Evolutionary conservation across 805 yeast species (phyloP), one percentile per base, ranked within the genome.

Genomic region (Saccharomycopsis selenospora): DNA sequence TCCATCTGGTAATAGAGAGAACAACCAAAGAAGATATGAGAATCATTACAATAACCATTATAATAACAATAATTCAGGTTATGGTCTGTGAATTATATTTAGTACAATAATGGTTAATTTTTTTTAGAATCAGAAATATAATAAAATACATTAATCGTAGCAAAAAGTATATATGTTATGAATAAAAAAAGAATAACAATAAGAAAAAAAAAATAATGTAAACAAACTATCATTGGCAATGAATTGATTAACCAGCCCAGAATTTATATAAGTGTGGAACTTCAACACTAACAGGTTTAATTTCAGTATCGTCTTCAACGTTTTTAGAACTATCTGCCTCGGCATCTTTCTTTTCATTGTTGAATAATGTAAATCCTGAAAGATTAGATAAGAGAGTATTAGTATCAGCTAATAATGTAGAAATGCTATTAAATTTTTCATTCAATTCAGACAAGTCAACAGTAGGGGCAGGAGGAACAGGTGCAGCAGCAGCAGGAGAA

Each of bases 181-280:
- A 8, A 33, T 33, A 33, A 8, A 17, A 8, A 18, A 40, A 5
- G 22, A 13, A n/a, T 14, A 10, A 17, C 14, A 24, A 45, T 22
- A 36, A 45, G 10, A 36, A 29, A 20, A 38, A 18, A 14, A 36
- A 38, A 45, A 40, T 13, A 24, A 30, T 40, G 26, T 26, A 29
- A 26, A 46, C 7, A 13, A 18, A 27, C 27, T n/a, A n/a, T 25
- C 7, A 25, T 18, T 36, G 20, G 11, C 3, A n/a, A 38, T 13
- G 10, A 22, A 8, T 7, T 18, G 13, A 13, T 55, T 56, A 76
- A 42, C 82, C 84, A 41, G 81, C 74, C 85, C 85, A 80, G 58
- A 77, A 80, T 56, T 83, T 75, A 57, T 79, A 80, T 42, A 75
- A 64, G 57, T 77, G 81, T 5, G 85, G 85, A 23, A 80, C 69